Percentiles rank a stretch among this genome's conserved stretches.
These are phyloP conservation scores for Alternaria rosae DNA, from an alignment of 2,329 filamentous ascomycete species.

Conservation along the genomic window DNA sequence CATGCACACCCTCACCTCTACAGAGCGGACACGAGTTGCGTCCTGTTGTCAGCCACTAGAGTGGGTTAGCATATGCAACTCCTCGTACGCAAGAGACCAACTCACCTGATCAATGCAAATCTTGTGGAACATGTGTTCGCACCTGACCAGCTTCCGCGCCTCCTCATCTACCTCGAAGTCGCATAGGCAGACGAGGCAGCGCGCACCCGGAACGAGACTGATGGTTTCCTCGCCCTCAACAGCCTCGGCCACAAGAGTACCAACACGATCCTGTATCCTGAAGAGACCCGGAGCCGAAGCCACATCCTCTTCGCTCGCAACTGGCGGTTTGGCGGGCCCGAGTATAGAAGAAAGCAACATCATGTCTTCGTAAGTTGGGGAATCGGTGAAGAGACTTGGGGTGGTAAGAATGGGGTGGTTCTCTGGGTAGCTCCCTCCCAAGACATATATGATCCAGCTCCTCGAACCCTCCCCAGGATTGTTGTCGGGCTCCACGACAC, in stretches of 20 bases:
- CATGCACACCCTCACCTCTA: slow-evolving; percentile 65
- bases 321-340: slow-evolving; percentile 72
- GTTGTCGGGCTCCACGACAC: slow-evolving; percentile 65
- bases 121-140: slow-evolving; percentile 71
- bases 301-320: slow-evolving; percentile 70
- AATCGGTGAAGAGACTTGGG: slow-evolving; percentile 73
- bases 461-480: slow-evolving; percentile 66
- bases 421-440: slow-evolving; percentile 73
- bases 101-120: slow-evolving; percentile 74
- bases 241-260: slow-evolving; percentile 58
- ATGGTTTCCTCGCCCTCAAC: slow-evolving; percentile 48
- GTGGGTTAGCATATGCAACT: slow-evolving; percentile 16
- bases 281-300: slow-evolving; percentile 68
- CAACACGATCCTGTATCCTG: slow-evolving; percentile 54
- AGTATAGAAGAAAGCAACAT: slow-evolving; percentile 71
- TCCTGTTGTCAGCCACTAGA: slow-evolving; percentile 71
- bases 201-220: slow-evolving; percentile 52
- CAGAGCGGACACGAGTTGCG: slow-evolving; percentile 70
- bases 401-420: slow-evolving; percentile 75
- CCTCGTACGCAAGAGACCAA: not conserved
- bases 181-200: slow-evolving; percentile 71
- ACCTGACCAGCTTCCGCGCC: slow-evolving; percentile 67
- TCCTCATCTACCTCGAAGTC: slow-evolving; percentile 70
- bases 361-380: slow-evolving; percentile 77
- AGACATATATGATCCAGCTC: slow-evolving; percentile 76